Evolutionary conservation across 2,329 filamentous ascomycete species (phyloP).

Genomic region (Colletotrichum spinosum): DNA sequence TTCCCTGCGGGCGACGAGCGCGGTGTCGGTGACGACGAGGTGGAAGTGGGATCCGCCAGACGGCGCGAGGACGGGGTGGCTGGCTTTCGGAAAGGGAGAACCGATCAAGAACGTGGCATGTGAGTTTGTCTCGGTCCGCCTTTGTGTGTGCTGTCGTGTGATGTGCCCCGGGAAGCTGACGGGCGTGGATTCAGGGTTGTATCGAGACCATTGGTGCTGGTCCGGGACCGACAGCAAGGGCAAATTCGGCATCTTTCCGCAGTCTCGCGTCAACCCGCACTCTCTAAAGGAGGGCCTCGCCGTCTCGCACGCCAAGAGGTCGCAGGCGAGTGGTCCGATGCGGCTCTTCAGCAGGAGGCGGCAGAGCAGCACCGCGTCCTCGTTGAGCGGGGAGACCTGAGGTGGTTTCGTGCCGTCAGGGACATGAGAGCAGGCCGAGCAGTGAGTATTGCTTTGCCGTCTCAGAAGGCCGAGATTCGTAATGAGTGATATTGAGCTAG

Average conservation of each 20-base stretch:
- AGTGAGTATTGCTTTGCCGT: no score
- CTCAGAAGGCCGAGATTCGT: no score
- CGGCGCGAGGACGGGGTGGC: slow-evolving; percentile 35
- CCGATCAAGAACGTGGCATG: slow-evolving; percentile 61
- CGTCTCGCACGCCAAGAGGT: neutral
- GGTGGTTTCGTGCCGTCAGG: no score
- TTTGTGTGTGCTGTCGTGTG: neutral
- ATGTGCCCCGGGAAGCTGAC: neutral
- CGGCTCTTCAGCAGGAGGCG: slow-evolving; percentile 22
- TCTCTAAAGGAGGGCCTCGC: slow-evolving; percentile 24
- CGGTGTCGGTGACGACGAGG: slow-evolving; percentile 40
- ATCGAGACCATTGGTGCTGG: slow-evolving; percentile 56
- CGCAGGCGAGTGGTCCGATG: slow-evolving; percentile 14
- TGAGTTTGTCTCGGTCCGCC: slow-evolving; percentile 13
- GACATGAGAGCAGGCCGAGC: no score
- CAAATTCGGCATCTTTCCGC: slow-evolving; percentile 53
- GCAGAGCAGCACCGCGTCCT: slow-evolving; percentile 17
- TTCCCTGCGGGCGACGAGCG: slow-evolving; percentile 18
- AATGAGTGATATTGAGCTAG: no score
- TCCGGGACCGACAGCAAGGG: slow-evolving; percentile 52
- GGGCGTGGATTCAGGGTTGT: slow-evolving; percentile 40
- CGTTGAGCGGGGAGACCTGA: slow-evolving; percentile 12
- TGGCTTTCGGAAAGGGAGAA: slow-evolving; percentile 56
- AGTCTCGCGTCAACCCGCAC: slow-evolving; percentile 49
- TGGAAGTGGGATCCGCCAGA: slow-evolving; percentile 46